phyloP scores from a whole-genome alignment of 2,329 filamentous ascomycete genomes.

The Trichoderma atroviride region DNA sequence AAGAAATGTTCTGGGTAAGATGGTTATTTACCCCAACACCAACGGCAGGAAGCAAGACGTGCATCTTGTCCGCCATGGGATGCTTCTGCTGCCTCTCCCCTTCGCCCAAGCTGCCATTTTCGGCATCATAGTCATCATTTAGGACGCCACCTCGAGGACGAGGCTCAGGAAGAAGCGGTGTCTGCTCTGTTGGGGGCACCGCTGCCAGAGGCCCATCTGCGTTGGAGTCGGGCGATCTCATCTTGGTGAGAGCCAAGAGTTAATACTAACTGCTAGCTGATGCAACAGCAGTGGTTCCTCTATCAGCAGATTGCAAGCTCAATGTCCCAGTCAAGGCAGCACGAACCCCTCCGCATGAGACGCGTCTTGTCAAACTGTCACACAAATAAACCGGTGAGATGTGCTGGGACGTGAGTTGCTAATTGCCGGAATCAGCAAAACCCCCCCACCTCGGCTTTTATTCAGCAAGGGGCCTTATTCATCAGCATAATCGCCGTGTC shows the following conservation, averaged over 20 bases:
- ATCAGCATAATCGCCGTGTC: neutral
- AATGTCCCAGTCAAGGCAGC: neutral
- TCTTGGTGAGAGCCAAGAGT: neutral
- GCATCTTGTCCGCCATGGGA: conserved; percentile 41
- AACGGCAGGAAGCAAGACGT: conserved; percentile 43
- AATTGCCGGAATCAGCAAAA: neutral
- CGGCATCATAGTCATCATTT: neutral
- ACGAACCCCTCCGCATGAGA: neutral
- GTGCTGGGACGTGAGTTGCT: neutral
- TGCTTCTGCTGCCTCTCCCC: conserved; percentile 17
- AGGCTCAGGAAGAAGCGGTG: neutral
- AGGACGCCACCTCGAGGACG: neutral
- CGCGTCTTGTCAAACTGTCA: neutral
- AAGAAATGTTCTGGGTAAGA: neutral
- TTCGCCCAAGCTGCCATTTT: neutral
- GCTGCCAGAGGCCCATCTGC: neutral
- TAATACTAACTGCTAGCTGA: neutral
- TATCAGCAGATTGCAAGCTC: neutral
- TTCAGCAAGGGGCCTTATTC: neutral
- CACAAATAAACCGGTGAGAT: neutral
- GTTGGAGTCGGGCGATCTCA: neutral
- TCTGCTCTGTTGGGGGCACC: neutral
- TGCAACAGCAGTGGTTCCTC: neutral
- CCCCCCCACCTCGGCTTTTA: neutral
- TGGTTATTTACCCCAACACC: conserved; percentile 37